A percentile compares a stretch with the other conserved stretches of the same genome.
Conservation (phyloP, 352 stramenopile genomes). For the Phytophthora cryptogea region DNA sequence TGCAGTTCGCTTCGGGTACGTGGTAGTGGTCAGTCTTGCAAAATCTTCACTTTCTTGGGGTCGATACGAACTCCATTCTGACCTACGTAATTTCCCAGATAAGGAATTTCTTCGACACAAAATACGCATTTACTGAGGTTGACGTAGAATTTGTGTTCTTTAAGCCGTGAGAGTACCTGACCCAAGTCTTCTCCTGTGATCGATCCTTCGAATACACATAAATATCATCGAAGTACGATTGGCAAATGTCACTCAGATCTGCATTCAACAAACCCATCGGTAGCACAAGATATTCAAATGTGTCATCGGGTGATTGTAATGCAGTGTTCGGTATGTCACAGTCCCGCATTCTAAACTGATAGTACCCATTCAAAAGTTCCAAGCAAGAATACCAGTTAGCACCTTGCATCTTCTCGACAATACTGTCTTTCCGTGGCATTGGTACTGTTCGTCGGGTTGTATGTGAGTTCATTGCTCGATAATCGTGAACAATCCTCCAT, state of each 20-base stretch:
- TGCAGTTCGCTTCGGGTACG: constrained; percentile 7
- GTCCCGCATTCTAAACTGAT: neutral
- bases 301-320: constrained; percentile 14
- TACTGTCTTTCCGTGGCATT: neutral
- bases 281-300: constrained; percentile 7
- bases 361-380: neutral
- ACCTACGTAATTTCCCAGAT: constrained; percentile 20
- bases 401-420: neutral
- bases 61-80: constrained; percentile 14
- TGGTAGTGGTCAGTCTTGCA: constrained; percentile 16
- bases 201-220: constrained; percentile 1
- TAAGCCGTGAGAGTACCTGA: neutral
- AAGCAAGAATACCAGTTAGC: neutral
- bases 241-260: constrained; percentile 4
- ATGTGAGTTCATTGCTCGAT: neutral
- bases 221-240: too few relatives aligned
- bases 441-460: neutral
- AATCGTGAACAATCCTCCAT: neutral
- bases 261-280: constrained; percentile 17
- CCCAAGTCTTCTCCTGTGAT: neutral
- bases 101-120: constrained; percentile 19
- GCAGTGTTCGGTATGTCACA: constrained; percentile 19
- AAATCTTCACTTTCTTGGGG: constrained; percentile 11
- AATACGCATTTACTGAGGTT: constrained; percentile 29
- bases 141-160: constrained; percentile 12